These are phyloP conservation scores for Chrysanthemum seticuspe DNA, from an alignment of 129 eudicot species.

Conservation along the genomic window DNA sequence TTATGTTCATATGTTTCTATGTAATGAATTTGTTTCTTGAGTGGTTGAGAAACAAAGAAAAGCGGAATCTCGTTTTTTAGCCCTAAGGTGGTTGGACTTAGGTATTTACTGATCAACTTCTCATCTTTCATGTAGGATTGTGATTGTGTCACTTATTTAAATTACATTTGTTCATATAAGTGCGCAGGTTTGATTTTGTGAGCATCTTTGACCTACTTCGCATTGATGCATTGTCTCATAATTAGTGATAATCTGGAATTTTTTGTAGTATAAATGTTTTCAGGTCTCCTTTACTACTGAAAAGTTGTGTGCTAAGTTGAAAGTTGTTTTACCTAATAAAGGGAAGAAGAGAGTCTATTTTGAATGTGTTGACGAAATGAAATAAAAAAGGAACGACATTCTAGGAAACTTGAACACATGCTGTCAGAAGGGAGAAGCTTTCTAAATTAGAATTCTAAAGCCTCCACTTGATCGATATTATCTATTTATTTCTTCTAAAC, in stretches of 20 bases:
- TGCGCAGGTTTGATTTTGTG: constrained; percentile 2
- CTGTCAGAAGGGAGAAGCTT: background rate
- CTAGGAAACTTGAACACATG: background rate
- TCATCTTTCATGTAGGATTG: background rate
- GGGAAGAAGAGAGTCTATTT: no score
- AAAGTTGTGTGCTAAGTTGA: background rate
- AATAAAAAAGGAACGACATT: background rate
- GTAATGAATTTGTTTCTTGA: background rate
- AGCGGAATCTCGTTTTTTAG: background rate
- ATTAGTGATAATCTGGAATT: background rate
- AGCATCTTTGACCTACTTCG: constrained; percentile 9
- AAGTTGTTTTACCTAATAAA: no score
- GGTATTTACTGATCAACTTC: background rate
- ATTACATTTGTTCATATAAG: background rate
- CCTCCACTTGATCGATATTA: background rate
- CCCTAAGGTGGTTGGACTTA: background rate
- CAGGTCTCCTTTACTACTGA: no score
- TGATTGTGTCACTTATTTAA: background rate
- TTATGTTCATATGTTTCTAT: background rate
- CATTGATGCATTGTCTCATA: background rate
- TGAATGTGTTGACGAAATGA: background rate
- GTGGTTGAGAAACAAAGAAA: background rate
- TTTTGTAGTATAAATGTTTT: constrained; percentile 2
- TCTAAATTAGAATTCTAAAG: background rate
- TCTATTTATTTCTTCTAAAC: background rate